These are phyloP conservation scores for Baorangia bicolor DNA, from an alignment of 768 basidiomycete species.

Conservation along the genomic window DNA sequence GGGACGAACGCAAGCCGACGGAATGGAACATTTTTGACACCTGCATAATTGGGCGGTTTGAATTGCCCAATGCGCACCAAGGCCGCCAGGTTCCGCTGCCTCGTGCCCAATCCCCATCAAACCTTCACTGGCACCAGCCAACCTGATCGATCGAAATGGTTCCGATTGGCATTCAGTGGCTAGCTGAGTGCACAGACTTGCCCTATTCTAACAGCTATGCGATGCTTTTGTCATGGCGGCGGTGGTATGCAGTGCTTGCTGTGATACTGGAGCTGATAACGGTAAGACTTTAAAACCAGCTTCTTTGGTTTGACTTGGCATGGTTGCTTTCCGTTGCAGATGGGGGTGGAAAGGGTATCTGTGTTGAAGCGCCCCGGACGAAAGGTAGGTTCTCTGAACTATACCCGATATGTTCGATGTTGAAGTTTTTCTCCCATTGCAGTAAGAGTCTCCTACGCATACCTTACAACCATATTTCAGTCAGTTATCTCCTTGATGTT, in stretches of 20 bases:
- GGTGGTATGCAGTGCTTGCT: slow-evolving; percentile 19
- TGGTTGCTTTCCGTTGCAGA: neutral
- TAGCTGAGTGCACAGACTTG: neutral
- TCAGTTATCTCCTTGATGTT: neutral
- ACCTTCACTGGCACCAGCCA: too few species aligned
- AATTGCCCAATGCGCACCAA: neutral
- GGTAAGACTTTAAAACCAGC: neutral
- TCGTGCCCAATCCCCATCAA: neutral
- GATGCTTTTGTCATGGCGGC: slow-evolving; percentile 2
- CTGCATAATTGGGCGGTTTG: neutral
- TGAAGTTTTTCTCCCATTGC: neutral
- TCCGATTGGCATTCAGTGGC: neutral
- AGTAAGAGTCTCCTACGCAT: neutral
- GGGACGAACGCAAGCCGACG: neutral
- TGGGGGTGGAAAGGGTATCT: neutral
- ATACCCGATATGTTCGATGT: neutral
- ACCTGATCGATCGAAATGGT: neutral
- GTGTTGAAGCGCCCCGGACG: neutral
- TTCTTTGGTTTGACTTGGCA: neutral
- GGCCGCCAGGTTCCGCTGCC: neutral
- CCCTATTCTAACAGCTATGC: neutral
- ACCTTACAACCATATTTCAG: neutral
- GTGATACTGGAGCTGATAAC: slow-evolving; percentile 1
- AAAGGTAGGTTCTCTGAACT: slow-evolving; percentile 3
- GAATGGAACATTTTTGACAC: neutral